These are phyloP conservation scores for Citrullus mucosospermus DNA, from an alignment of 306 rosid species.

Conservation along the genomic window DNA sequence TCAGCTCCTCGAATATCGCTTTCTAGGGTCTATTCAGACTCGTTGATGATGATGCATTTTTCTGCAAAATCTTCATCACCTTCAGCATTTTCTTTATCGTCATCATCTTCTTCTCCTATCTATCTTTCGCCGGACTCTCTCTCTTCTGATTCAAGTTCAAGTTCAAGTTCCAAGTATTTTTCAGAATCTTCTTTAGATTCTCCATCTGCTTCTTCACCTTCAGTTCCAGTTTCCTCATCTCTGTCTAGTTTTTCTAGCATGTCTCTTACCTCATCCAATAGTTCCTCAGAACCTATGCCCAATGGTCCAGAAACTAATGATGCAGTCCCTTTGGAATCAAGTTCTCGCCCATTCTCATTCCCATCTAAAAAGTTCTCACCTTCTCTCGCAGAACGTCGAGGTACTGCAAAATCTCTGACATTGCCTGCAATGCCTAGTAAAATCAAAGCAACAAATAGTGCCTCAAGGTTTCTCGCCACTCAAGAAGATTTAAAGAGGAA, in stretches of 20 bases:
- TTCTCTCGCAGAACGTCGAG: conserved; percentile 89
- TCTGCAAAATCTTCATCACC: conserved; percentile 42
- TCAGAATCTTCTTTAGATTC: conserved; percentile 68
- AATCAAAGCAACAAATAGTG: conserved; percentile 20
- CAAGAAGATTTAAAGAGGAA: conserved; percentile 20
- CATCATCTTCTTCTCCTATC: conserved; percentile 42
- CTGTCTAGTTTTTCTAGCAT: conserved; percentile 41
- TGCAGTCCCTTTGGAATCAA: conserved; percentile 27
- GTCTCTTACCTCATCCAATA: conserved; percentile 34
- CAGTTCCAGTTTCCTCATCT: conserved; percentile 32
- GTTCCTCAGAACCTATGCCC: conserved; percentile 27
- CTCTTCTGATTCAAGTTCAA: conserved; percentile 67
- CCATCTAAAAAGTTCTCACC: conserved; percentile 49
- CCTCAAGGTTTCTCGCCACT: conserved; percentile 22
- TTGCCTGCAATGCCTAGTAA: conserved; percentile 51
- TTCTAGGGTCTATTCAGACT: conserved; percentile 74
- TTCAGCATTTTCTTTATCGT: conserved; percentile 22
- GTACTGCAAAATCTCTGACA: conserved; percentile 61
- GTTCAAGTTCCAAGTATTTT: conserved; percentile 43
- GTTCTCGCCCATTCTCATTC: conserved; percentile 28
- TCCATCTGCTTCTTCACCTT: conserved; percentile 35
- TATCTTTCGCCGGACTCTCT: conserved; percentile 75
- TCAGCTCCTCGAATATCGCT: conserved; percentile 53
- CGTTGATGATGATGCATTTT: conserved; percentile 55
- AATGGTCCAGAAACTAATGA: conserved; percentile 28